A percentile compares a stretch with the other conserved stretches of the same genome.
phyloP scores from a whole-genome alignment of 2,329 filamentous ascomycete genomes.

The Verticillium nubilum region DNA sequence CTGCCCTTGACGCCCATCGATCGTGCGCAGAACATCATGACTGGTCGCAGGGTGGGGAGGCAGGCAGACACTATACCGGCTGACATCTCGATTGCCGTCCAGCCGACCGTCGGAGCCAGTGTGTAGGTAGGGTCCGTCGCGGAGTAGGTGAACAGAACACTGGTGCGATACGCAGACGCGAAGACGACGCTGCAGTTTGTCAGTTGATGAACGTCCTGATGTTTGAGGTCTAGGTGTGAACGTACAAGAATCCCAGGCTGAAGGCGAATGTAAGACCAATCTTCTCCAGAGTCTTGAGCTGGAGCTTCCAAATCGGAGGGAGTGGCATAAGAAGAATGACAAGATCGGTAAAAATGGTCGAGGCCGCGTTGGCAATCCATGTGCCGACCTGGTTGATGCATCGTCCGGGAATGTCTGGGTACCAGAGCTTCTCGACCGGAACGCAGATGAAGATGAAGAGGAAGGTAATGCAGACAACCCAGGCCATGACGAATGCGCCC shows the following conservation, averaged over 20 bases:
- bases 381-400: constrained; percentile 45
- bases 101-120: constrained; percentile 37
- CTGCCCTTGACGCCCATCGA: constrained; percentile 32
- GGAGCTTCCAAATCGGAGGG: constrained; percentile 38
- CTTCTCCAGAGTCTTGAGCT: constrained; percentile 34
- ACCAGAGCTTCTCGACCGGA: constrained; percentile 44
- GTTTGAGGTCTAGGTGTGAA: not conserved
- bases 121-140: constrained; percentile 35
- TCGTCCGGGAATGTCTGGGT: constrained; percentile 33
- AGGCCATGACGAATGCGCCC: constrained; percentile 35
- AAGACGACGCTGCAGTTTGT: constrained; percentile 32
- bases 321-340: constrained; percentile 38
- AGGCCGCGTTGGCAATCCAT: constrained; percentile 43
- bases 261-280: constrained; percentile 38
- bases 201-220: not conserved
- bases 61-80: constrained; percentile 48
- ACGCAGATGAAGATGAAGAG: constrained; percentile 48
- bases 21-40: constrained; percentile 30
- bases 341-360: constrained; percentile 41
- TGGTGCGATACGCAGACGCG: constrained; percentile 41
- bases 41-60: constrained; percentile 37
- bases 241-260: constrained; percentile 36
- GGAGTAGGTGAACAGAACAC: constrained; percentile 38
- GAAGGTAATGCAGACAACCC: constrained; percentile 41
- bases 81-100: constrained; percentile 43